phyloP scores from a whole-genome alignment of 352 stramenopile species.

The Phytophthora sansomeana region DNA sequence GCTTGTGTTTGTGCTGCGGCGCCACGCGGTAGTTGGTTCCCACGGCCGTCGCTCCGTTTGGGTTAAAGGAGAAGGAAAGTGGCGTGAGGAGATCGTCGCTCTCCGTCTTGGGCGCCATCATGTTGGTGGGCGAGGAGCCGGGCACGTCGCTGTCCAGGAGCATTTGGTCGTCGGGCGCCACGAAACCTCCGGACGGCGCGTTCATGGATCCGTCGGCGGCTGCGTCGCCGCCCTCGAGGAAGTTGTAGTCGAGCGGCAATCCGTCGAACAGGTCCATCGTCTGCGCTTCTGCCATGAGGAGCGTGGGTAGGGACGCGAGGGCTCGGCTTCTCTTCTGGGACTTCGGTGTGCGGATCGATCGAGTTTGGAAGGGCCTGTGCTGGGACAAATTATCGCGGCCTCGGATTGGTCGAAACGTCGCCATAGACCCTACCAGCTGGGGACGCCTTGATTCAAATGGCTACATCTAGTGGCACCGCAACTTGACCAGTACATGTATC shows the following conservation, averaged over 20 bases:
- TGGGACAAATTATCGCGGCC: background rate
- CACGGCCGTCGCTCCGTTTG: constrained; percentile 10
- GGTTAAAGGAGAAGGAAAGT: constrained; percentile 50
- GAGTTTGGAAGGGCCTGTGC: background rate
- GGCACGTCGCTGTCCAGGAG: constrained; percentile 59
- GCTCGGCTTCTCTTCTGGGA: constrained; percentile 20
- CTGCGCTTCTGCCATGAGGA: constrained; percentile 50
- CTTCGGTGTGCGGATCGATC: constrained; percentile 18
- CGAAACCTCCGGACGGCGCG: constrained; percentile 13
- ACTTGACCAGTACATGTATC: background rate
- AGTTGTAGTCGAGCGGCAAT: constrained; percentile 61
- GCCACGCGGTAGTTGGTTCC: constrained; percentile 46
- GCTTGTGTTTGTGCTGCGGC: constrained; percentile 69
- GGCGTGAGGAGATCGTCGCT: constrained; percentile 55
- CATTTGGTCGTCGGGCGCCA: constrained; percentile 49
- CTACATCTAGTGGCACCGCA: background rate
- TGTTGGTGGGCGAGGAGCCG: constrained; percentile 37
- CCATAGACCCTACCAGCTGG: background rate
- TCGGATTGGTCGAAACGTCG: background rate
- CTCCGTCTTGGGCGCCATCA: constrained; percentile 43
- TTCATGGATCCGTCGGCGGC: constrained; percentile 7
- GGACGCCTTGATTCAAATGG: background rate
- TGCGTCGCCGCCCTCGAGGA: constrained; percentile 35
- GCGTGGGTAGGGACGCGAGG: constrained; percentile 10
- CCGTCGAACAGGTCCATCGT: constrained; percentile 60